phyloP scores from a whole-genome alignment of 768 basidiomycete genomes.

The Phlebiopsis gigantea region DNA sequence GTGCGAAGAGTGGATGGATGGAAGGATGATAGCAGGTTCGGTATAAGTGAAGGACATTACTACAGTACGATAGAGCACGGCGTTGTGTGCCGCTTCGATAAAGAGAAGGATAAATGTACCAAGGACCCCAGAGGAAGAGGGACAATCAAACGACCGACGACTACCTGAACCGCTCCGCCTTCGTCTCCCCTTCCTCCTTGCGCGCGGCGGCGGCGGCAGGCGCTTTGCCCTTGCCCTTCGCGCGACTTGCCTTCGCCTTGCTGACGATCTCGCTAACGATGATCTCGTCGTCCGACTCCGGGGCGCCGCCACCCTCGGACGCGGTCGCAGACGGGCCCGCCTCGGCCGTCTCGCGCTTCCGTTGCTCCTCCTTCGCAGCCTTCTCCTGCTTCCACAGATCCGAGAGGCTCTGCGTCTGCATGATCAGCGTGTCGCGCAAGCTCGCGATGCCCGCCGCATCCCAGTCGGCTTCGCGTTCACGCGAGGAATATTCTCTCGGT shows the following conservation, averaged over 20 bases:
- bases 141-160: not conserved
- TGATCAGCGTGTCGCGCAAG: conserved; percentile 41
- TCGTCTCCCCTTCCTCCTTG: not conserved
- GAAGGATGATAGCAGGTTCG: not conserved
- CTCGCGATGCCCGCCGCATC: conserved; percentile 38
- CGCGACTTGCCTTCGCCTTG: not conserved
- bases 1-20: too few relatives aligned
- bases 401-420: conserved; percentile 43
- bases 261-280: conserved; percentile 28
- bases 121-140: not conserved
- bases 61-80: not conserved
- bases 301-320: conserved; percentile 11
- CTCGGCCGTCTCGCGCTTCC: conserved; percentile 3
- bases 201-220: not conserved
- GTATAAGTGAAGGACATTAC: conserved; percentile 1
- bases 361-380: conserved; percentile 36
- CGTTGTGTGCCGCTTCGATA: not conserved
- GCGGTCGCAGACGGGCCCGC: not conserved
- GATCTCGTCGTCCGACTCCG: conserved; percentile 35
- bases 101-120: not conserved
- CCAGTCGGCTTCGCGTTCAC: conserved; percentile 47
- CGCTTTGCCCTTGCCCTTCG: conserved; percentile 3
- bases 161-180: conserved; percentile 3
- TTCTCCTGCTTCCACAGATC: conserved; percentile 36
- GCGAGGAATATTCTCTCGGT: conserved; percentile 23